A percentile compares a stretch with the other conserved stretches of the same genome.
phyloP scores from a whole-genome alignment of 371 early-diverging fungal genomes.

The Rhizopus arrhizus region DNA sequence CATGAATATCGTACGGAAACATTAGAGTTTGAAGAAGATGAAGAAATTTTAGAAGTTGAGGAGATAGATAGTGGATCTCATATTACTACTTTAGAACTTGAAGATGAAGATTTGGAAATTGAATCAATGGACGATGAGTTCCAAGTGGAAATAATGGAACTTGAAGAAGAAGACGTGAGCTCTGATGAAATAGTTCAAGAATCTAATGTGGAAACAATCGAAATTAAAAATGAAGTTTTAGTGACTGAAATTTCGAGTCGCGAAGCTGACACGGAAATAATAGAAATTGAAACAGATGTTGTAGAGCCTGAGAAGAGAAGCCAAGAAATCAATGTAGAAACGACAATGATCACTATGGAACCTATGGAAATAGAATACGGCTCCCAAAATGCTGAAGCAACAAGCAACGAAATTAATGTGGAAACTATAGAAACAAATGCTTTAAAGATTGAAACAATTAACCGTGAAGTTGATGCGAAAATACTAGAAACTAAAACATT shows the following conservation, averaged over 20 bases:
- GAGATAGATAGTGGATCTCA: no score
- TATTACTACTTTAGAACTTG: not conserved
- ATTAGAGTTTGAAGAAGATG: not conserved
- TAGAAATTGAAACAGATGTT: not conserved
- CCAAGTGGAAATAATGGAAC: slow-evolving; percentile 4
- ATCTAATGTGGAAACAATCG: not conserved
- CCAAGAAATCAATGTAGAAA: not conserved
- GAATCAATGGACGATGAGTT: not conserved
- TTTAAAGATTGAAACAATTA: no score
- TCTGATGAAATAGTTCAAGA: not conserved
- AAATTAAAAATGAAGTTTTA: not conserved
- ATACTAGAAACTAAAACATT: not conserved
- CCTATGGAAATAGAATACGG: not conserved
- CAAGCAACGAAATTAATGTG: no score
- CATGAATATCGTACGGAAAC: not conserved
- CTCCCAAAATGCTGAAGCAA: not conserved
- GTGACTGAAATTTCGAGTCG: no score
- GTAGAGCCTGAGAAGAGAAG: not conserved
- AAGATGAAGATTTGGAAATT: not conserved
- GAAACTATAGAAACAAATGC: no score
- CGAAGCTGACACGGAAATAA: not conserved
- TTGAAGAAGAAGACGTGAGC: not conserved
- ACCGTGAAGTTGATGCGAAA: not conserved
- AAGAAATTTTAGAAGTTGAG: not conserved
- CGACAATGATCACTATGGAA: not conserved